These are phyloP conservation scores for Edaphochlamys debaryana DNA, from an alignment of 139 green algal genomes.

Conservation along the genomic window DNA sequence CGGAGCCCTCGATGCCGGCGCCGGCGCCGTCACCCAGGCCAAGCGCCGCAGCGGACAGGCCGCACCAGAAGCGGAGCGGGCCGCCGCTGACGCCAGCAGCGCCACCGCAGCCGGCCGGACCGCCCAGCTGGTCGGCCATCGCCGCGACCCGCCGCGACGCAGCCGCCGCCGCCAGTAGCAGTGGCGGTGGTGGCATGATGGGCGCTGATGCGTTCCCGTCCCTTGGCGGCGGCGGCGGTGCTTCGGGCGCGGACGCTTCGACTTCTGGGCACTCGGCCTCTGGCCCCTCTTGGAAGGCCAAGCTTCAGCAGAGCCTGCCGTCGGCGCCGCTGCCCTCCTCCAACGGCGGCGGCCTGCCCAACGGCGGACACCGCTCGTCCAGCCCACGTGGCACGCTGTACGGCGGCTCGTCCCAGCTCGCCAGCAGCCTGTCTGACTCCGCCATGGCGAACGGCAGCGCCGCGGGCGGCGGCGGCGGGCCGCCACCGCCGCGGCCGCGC, in stretches of 20 bases:
- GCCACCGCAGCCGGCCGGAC: too few species aligned
- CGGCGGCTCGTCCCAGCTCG: neutral
- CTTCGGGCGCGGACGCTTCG: too few species aligned
- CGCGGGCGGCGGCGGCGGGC: neutral
- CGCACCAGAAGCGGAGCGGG: too few species aligned
- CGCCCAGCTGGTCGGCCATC: slow-evolving; percentile 15
- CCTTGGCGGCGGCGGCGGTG: neutral
- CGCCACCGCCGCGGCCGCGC: neutral
- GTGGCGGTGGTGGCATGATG: too few species aligned
- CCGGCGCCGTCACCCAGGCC: too few species aligned
- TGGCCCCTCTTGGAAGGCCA: slow-evolving; percentile 10
- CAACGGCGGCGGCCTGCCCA: neutral
- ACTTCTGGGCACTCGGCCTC: too few species aligned
- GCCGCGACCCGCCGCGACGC: slow-evolving; percentile 8
- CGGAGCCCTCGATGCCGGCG: too few species aligned
- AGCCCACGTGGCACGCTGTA: slow-evolving; percentile 4
- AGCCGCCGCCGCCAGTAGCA: too few species aligned
- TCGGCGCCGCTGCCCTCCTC: neutral
- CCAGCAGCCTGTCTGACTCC: slow-evolving; percentile 26
- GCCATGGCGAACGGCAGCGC: slow-evolving; percentile 6
- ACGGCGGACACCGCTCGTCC: neutral
- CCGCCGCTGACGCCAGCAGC: too few species aligned
- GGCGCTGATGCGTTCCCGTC: slow-evolving; percentile 11
- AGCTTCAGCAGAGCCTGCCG: neutral
- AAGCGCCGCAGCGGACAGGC: too few species aligned